Conservation (phyloP, 2,329 filamentous ascomycete species). For the Colletotrichum brevisporum region DNA sequence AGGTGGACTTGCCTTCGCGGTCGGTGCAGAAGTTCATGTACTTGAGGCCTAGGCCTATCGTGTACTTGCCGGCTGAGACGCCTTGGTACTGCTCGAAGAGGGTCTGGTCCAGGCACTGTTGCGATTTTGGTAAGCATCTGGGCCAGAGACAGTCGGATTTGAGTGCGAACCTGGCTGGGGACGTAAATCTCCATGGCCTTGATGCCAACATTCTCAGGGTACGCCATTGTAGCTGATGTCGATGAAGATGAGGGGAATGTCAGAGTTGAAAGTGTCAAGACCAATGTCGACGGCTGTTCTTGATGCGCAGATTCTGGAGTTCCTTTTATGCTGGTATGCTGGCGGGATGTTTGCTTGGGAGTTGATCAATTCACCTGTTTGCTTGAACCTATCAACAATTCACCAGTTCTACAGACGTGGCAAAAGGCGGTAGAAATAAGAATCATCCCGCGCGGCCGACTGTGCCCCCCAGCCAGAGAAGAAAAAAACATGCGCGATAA, state of each 20-base stretch:
- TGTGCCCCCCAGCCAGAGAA: too few relatives aligned
- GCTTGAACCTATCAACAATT: too few relatives aligned
- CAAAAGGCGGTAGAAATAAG: too few relatives aligned
- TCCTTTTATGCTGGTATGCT: too few relatives aligned
- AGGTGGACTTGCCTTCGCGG: constrained; percentile 76
- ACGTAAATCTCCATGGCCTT: constrained; percentile 95
- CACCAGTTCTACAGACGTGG: too few relatives aligned
- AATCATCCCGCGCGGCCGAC: not conserved
- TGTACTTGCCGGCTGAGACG: constrained; percentile 86
- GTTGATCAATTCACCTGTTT: too few relatives aligned
- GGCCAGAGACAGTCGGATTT: not conserved
- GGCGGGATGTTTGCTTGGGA: too few relatives aligned
- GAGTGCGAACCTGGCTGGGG: constrained; percentile 79
- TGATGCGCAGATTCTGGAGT: too few relatives aligned
- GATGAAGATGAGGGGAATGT: not conserved
- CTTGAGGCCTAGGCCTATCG: constrained; percentile 89
- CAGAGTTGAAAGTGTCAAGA: not conserved
- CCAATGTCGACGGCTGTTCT: not conserved
- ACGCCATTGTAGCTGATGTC: constrained; percentile 68
- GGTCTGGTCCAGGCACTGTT: constrained; percentile 72
- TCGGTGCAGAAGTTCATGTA: constrained; percentile 95
- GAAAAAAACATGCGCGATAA: not conserved
- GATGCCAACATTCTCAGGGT: constrained; percentile 89
- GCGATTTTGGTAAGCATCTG: too few relatives aligned
- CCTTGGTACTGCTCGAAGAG: constrained; percentile 90